These are phyloP conservation scores for Yamadazyma taylorii DNA, from an alignment of 1,139 yeast species.

Conservation along the genomic window DNA sequence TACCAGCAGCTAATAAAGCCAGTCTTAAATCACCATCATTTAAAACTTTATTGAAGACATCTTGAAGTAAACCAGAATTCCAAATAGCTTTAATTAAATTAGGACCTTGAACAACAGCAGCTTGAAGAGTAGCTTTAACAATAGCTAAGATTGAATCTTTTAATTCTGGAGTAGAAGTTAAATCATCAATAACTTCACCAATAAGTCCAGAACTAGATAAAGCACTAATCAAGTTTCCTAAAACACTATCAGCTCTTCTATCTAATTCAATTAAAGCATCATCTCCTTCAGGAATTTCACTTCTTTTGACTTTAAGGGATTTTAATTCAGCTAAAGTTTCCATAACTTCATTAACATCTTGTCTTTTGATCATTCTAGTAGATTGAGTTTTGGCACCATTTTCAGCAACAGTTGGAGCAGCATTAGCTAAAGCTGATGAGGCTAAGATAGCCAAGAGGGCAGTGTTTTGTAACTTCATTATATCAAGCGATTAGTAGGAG, in stretches of 20 bases:
- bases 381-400: conserved; percentile 14
- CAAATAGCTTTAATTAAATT: conserved; percentile 44
- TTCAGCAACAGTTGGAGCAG: conserved; percentile 36
- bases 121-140: conserved; percentile 33
- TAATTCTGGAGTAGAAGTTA: conserved; percentile 35
- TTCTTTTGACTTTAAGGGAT: conserved; percentile 36
- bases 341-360: conserved; percentile 36
- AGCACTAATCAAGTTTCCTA: conserved; percentile 39
- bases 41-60: conserved; percentile 32
- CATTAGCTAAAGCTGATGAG: conserved; percentile 37
- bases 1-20: conserved; percentile 38
- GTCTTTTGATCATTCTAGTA: conserved; percentile 35
- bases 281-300: conserved; percentile 28
- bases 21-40: conserved; percentile 36
- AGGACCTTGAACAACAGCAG: conserved; percentile 44
- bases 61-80: conserved; percentile 44
- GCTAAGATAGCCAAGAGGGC: conserved; percentile 45
- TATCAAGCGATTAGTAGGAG: not conserved
- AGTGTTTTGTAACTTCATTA: conserved; percentile 46
- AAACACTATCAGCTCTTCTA: conserved; percentile 41
- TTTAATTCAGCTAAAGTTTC: conserved; percentile 36
- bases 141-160: conserved; percentile 26
- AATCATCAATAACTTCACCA: conserved; percentile 35
- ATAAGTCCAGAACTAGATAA: conserved; percentile 42
- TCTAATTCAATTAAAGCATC: conserved; percentile 29